Conservation (phyloP, 1,284 basidiomycete species). For the Violaceomyces palustris region DNA sequence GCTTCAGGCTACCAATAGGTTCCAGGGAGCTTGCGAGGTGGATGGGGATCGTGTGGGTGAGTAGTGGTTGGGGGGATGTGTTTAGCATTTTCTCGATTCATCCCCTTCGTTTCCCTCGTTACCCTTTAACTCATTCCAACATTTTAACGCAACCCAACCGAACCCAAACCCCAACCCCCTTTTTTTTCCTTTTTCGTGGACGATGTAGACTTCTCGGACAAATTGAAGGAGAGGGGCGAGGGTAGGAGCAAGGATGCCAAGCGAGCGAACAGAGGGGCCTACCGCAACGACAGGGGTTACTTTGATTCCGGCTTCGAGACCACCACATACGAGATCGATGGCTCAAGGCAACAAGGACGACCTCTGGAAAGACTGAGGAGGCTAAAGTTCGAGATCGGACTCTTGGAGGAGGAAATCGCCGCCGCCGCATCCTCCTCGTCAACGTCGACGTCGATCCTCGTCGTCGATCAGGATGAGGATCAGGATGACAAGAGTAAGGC, state of each 20-base stretch:
- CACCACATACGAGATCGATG: constrained; percentile 11
- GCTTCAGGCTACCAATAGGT: constrained; percentile 14
- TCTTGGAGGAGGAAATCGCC: constrained; percentile 20
- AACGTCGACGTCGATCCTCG: too few relatives aligned
- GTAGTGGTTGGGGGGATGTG: too few relatives aligned
- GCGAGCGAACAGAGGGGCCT: too few relatives aligned
- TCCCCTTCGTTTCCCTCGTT: too few relatives aligned
- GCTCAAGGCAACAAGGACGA: background rate
- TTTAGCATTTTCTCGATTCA: too few relatives aligned
- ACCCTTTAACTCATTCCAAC: too few relatives aligned
- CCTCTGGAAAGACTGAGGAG: constrained; percentile 13
- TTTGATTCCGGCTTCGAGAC: constrained; percentile 27
- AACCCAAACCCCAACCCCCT: too few relatives aligned
- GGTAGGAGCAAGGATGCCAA: background rate
- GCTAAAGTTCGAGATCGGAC: constrained; percentile 25
- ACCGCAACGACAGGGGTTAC: background rate
- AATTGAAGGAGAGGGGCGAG: background rate
- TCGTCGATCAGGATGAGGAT: too few relatives aligned
- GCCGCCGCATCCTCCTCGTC: background rate
- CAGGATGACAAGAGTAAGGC: too few relatives aligned
- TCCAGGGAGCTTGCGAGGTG: constrained; percentile 12
- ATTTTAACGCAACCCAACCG: too few relatives aligned
- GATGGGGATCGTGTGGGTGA: too few relatives aligned
- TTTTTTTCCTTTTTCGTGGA: too few relatives aligned
- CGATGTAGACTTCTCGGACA: constrained; percentile 10